phyloP scores from a whole-genome alignment of 192 early-diverging fungal species.

The Oehlia diaphana region DNA sequence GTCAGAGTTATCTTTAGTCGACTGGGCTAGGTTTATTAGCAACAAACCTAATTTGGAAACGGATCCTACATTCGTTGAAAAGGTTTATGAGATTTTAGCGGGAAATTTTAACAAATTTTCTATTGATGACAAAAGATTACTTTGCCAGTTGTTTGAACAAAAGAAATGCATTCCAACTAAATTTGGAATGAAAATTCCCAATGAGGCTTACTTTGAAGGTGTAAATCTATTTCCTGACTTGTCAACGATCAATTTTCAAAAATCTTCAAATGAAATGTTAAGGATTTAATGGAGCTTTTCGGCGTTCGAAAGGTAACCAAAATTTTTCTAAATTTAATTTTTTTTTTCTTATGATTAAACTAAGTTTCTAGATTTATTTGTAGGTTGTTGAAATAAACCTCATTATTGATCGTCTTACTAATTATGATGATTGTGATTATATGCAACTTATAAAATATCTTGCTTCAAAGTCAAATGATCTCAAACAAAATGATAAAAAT shows the following conservation, averaged over 20 bases:
- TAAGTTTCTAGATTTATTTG: background rate
- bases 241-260: slow-evolving; percentile 64
- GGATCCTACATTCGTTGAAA: slow-evolving; percentile 65
- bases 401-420: slow-evolving; percentile 75
- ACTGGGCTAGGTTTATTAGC: slow-evolving; percentile 1
- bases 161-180: slow-evolving; percentile 74
- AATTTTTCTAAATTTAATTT: too few relatives aligned
- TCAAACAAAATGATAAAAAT: slow-evolving; percentile 60
- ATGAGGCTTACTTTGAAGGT: slow-evolving; percentile 72
- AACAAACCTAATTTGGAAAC: slow-evolving; percentile 20
- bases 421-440: slow-evolving; percentile 80
- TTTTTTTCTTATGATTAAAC: too few relatives aligned
- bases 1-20: slow-evolving; percentile 2
- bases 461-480: slow-evolving; percentile 49
- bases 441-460: slow-evolving; percentile 82
- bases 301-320: slow-evolving; percentile 73
- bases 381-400: slow-evolving; percentile 81
- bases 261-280: slow-evolving; percentile 32
- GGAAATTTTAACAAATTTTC: slow-evolving; percentile 45
- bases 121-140: slow-evolving; percentile 32
- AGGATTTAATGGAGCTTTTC: slow-evolving; percentile 61
- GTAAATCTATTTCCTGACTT: slow-evolving; percentile 85
- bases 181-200: slow-evolving; percentile 64
- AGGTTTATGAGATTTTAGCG: slow-evolving; percentile 56
- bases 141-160: slow-evolving; percentile 33